Evolutionary conservation across 345 rosid species (phyloP).

Genomic region (Sonneratia alba): DNA sequence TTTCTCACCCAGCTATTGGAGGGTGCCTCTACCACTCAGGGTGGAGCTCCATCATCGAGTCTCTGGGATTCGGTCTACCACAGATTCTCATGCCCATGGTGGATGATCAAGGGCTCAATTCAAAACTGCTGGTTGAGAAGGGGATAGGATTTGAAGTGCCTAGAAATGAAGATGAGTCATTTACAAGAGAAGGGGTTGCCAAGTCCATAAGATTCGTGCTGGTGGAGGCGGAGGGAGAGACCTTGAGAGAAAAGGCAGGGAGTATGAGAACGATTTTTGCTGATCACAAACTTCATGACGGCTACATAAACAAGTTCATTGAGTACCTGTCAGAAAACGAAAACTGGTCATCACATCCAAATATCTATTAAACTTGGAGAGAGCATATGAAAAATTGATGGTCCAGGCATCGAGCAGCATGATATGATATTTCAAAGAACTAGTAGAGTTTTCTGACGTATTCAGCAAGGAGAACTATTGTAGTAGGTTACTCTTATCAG

Average conservation of each 20-base stretch:
- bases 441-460: neutral
- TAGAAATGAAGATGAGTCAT: slow-evolving; percentile 16
- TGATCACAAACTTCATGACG: slow-evolving; percentile 8
- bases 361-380: neutral
- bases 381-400: neutral
- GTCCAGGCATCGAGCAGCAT: neutral
- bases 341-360: slow-evolving; percentile 2
- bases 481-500: neutral
- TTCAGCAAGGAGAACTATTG: neutral
- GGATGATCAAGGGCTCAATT: slow-evolving; percentile 18
- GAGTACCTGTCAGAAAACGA: slow-evolving; percentile 1
- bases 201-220: slow-evolving; percentile 14
- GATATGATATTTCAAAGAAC: neutral
- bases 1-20: slow-evolving; percentile 17
- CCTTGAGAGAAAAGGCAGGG: slow-evolving; percentile 9
- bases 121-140: slow-evolving; percentile 17
- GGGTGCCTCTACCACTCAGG: slow-evolving; percentile 20
- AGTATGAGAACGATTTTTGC: slow-evolving; percentile 9
- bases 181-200: slow-evolving; percentile 15
- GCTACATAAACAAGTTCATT: slow-evolving; percentile 10
- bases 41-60: slow-evolving; percentile 16
- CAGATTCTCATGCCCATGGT: slow-evolving; percentile 17
- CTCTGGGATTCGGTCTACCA: slow-evolving; percentile 16
- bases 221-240: slow-evolving; percentile 14
- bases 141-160: slow-evolving; percentile 12